These are phyloP conservation scores for Teratosphaeria gauchensis DNA, from an alignment of 2,329 filamentous ascomycete species.

Conservation along the genomic window DNA sequence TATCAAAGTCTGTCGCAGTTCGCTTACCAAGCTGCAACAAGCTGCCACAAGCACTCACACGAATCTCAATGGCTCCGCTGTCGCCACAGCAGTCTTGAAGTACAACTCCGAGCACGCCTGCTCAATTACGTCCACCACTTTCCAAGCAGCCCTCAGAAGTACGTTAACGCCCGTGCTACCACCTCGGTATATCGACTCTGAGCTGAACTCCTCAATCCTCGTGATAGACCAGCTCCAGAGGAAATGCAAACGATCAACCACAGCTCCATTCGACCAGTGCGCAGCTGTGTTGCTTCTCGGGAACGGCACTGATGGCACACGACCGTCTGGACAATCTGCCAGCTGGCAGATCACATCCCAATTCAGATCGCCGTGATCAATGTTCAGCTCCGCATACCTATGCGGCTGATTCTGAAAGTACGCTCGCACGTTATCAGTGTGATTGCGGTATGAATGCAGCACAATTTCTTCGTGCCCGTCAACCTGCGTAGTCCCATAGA, in stretches of 20 bases:
- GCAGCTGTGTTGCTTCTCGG: conserved; percentile 18
- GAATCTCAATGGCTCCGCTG: conserved; percentile 2
- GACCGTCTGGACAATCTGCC: conserved; percentile 6
- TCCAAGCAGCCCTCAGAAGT: conserved; percentile 13
- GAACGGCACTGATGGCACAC: conserved; percentile 7
- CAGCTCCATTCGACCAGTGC: conserved; percentile 16
- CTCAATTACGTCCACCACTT: conserved; percentile 15
- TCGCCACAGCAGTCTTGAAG: conserved; percentile 7
- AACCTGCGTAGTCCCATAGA: conserved; percentile 10
- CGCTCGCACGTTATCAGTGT: conserved; percentile 9
- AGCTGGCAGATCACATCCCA: conserved; percentile 11
- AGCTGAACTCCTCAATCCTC: conserved; percentile 16
- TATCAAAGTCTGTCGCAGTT: no score
- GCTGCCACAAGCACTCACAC: background rate
- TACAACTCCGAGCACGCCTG: conserved; percentile 19
- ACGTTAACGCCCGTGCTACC: conserved; percentile 9
- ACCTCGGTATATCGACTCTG: conserved; percentile 15
- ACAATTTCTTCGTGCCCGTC: conserved; percentile 12
- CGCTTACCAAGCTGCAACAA: no score
- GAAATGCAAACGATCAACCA: conserved; percentile 14
- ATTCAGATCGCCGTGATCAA: conserved; percentile 11
- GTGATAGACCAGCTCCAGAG: conserved; percentile 21
- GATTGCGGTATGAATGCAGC: conserved; percentile 11
- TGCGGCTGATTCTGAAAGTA: conserved; percentile 11
- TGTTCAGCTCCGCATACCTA: conserved; percentile 9